phyloP scores from a whole-genome alignment of 495 filamentous ascomycete genomes.

The Neurospora sublineolata region DNA sequence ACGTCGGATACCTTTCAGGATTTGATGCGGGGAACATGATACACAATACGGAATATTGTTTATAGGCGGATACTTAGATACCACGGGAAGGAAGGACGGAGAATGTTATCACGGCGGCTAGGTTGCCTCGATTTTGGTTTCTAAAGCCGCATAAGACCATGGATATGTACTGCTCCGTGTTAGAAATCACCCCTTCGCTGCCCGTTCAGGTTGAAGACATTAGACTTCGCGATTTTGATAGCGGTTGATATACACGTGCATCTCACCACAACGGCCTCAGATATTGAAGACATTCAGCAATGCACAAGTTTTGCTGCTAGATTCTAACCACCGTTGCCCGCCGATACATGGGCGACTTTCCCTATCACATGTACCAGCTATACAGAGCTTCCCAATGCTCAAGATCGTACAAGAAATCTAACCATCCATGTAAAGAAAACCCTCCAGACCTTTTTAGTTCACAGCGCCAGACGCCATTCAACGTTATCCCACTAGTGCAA shows the following conservation, averaged over 20 bases:
- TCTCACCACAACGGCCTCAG: neutral
- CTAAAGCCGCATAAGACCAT: neutral
- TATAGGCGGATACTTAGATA: neutral
- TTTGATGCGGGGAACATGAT: neutral
- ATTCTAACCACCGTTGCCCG: neutral
- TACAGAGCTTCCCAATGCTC: neutral
- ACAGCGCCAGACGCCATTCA: neutral
- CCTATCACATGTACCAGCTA: neutral
- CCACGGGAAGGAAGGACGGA: neutral
- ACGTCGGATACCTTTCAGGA: neutral
- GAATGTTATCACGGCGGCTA: neutral
- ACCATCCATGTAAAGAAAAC: neutral
- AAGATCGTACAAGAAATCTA: neutral
- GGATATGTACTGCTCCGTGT: neutral
- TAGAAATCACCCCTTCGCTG: neutral
- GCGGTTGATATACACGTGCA: neutral
- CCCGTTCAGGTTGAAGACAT: neutral
- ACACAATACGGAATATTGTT: neutral
- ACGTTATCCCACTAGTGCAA: conserved; percentile 17
- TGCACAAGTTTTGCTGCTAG: neutral
- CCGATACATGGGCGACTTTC: neutral
- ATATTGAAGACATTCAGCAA: neutral
- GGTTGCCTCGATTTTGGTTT: neutral
- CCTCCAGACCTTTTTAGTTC: neutral
- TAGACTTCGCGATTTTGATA: neutral